Evolutionary conservation across 352 stramenopile species (phyloP).

Genomic region (Pythium rishiriense): DNA sequence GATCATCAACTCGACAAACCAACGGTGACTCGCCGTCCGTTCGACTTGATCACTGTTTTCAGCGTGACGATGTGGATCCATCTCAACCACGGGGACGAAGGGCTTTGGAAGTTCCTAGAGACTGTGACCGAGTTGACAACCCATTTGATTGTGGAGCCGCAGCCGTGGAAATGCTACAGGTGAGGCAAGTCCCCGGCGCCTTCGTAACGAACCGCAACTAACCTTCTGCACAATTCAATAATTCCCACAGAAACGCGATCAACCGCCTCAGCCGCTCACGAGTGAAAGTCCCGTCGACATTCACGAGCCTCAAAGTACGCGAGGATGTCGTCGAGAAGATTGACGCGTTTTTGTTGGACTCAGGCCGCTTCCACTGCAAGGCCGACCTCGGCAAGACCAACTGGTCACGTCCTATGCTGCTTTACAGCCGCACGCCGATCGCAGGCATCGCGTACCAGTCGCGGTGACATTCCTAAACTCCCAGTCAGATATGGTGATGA

Average conservation of each 20-base stretch:
- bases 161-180: conserved; percentile 87
- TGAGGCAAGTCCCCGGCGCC: conserved; percentile 14
- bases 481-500: neutral
- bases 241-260: conserved; percentile 55
- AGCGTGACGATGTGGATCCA: conserved; percentile 91
- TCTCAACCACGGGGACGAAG: conserved; percentile 82
- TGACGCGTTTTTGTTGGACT: conserved; percentile 55
- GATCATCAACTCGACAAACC: neutral
- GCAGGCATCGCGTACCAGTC: conserved; percentile 42
- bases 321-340: conserved; percentile 68
- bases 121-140: conserved; percentile 56
- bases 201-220: neutral
- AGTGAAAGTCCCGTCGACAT: conserved; percentile 54
- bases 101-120: conserved; percentile 72
- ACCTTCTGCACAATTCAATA: neutral
- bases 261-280: conserved; percentile 62
- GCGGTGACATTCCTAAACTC: neutral
- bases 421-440: conserved; percentile 66
- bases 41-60: conserved; percentile 78
- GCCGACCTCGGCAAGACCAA: conserved; percentile 75
- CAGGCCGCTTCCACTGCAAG: conserved; percentile 63
- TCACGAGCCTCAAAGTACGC: conserved; percentile 58
- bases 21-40: conserved; percentile 19
- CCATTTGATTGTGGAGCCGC: conserved; percentile 77
- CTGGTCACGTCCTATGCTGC: conserved; percentile 68